Conservation (phyloP, 805 yeast species). For the Priceomyces medius region DNA sequence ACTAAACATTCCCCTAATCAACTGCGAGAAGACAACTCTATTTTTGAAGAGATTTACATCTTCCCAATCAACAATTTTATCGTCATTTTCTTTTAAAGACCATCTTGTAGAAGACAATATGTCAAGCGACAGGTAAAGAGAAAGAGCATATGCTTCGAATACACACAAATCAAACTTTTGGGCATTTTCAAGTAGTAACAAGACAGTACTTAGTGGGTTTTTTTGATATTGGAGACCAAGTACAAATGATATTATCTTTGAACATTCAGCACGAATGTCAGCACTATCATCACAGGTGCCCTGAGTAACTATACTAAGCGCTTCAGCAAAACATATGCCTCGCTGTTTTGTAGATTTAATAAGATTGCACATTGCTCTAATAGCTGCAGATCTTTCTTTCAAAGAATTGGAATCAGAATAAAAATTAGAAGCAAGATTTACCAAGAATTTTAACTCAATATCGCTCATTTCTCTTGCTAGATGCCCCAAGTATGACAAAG, state of each 20-base stretch:
- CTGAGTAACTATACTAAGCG: slow-evolving; percentile 27
- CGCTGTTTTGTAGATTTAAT: background rate
- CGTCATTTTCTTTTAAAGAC: background rate
- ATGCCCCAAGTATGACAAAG: background rate
- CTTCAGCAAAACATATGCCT: slow-evolving; percentile 9
- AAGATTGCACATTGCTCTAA: background rate
- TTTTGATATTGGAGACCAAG: slow-evolving; percentile 16
- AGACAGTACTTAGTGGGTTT: background rate
- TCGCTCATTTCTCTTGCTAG: background rate
- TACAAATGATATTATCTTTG: slow-evolving; percentile 37
- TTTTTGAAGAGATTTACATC: slow-evolving; percentile 1
- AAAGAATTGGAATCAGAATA: background rate
- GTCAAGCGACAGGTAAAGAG: background rate
- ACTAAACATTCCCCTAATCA: background rate
- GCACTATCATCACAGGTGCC: slow-evolving; percentile 67
- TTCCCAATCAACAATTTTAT: slow-evolving; percentile 3
- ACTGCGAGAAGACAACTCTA: background rate
- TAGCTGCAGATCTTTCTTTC: background rate
- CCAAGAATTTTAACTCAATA: background rate
- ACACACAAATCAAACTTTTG: background rate
- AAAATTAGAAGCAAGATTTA: background rate
- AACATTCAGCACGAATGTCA: slow-evolving; percentile 50
- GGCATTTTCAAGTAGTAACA: background rate
- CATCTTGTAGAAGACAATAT: background rate
- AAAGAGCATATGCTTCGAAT: background rate